Evolutionary conservation across 768 basidiomycete genomes (phyloP).

Genomic region (Tulasnella sp.): DNA sequence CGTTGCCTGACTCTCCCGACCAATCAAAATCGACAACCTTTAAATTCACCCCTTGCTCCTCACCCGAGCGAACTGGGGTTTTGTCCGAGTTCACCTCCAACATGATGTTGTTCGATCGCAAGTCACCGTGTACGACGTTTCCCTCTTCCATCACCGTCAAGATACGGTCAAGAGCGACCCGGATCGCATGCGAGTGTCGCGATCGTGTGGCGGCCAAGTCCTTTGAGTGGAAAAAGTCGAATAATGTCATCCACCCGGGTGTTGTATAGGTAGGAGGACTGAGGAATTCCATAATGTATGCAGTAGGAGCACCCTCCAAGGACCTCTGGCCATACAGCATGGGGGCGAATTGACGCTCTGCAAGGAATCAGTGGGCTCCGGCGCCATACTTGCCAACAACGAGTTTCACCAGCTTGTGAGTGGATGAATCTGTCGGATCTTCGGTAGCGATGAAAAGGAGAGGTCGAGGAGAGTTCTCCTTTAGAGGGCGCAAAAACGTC

Average conservation of each 20-base stretch:
- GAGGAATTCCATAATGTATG: conserved; percentile 22
- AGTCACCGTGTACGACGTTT: conserved; percentile 6
- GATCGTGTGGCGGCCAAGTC: not conserved
- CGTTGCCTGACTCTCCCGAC: conserved; percentile 13
- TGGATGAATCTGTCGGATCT: too few species aligned
- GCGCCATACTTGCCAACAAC: conserved; percentile 6
- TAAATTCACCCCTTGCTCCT: not conserved
- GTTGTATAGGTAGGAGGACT: not conserved
- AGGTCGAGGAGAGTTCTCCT: not conserved
- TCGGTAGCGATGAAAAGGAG: not conserved
- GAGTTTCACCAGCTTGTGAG: conserved; percentile 18
- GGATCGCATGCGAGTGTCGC: not conserved
- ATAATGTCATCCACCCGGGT: conserved; percentile 3
- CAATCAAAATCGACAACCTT: conserved; percentile 21
- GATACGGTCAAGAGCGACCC: not conserved
- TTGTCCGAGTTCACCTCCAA: not conserved
- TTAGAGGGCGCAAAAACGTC: too few species aligned
- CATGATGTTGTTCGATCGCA: conserved; percentile 18
- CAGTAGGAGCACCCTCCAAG: conserved; percentile 20
- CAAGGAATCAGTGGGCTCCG: conserved; percentile 12
- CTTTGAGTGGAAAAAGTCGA: not conserved
- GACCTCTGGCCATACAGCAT: not conserved
- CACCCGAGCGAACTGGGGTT: not conserved
- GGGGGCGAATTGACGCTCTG: conserved; percentile 6
- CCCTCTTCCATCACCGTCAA: not conserved